Evolutionary conservation across 2,329 filamentous ascomycete genomes (phyloP), one percentile per base, ranked within the genome.

Genomic region (Cladosporium sp.): DNA sequence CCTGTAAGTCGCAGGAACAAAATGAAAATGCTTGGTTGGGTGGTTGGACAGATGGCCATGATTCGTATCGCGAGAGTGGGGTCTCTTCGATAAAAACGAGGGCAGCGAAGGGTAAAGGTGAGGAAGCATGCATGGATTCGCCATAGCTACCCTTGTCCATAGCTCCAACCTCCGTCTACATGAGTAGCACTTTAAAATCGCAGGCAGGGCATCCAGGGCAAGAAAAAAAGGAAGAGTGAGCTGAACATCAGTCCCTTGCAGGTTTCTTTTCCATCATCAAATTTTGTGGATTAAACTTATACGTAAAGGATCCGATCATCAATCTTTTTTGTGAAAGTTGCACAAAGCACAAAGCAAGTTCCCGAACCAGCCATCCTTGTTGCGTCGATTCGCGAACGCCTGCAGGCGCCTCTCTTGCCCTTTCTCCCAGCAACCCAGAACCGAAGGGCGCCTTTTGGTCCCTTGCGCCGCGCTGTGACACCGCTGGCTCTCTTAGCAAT

Each of bases 391-490:
- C 52, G 30, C 52, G 30, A 55, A 55, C 52, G 52, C 52, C 52
- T 55, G 52, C 52, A 55, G 52, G 52, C 52, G 52, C 52, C 52
- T 30, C 28, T 30, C 24, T 49, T 49, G 21, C 14, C 44, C 44
- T 49, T 24, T 24, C 21, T 21, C 52, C 52, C 52, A 55, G 52
- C 26, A 32, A 55, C 52, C 52, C 18, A 34, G 21, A 55, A 32
- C 28, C 26, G 10, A 38, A 26, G 12, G 7, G 5, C n/a, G 55
- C 55, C 18, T 36, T 36, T 10, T 41, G 7, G 30, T 59, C 57
- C 57, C 57, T 30, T 59, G 36, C 57, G 57, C 57, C 36, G 36
- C 34, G 52, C 52, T 30, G 52, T 34, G 52, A 30, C 52, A 30
- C 52, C 52, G 7, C 21, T 10, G 10, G 18, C 18, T 5, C 24